phyloP scores from a whole-genome alignment of 1,284 basidiomycete species.

The Cerrena zonata region DNA sequence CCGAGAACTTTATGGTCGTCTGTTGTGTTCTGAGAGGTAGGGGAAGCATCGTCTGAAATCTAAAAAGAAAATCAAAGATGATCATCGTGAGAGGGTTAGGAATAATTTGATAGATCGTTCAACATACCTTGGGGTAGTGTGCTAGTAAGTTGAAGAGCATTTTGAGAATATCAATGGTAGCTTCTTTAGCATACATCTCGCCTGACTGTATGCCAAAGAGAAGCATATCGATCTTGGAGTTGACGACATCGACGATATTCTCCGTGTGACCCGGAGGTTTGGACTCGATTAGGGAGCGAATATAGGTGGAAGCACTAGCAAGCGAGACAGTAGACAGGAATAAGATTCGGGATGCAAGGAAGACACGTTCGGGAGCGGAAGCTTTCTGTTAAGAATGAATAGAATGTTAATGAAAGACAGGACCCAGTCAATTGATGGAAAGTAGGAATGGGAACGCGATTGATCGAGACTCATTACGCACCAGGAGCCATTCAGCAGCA shows the following conservation, averaged over 20 bases:
- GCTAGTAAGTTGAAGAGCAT: constrained; percentile 70
- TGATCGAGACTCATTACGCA: constrained; percentile 36
- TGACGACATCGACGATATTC: constrained; percentile 56
- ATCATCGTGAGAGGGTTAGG: background rate
- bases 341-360: constrained; percentile 69
- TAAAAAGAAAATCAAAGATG: constrained; percentile 33
- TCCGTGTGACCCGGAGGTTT: constrained; percentile 43
- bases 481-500: constrained; percentile 57
- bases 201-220: constrained; percentile 41
- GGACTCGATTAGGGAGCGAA: constrained; percentile 55
- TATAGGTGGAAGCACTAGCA: constrained; percentile 37
- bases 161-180: constrained; percentile 72
- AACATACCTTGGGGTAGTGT: constrained; percentile 57
- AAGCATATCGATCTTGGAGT: constrained; percentile 50
- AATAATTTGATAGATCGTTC: too few species aligned
- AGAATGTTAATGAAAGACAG: background rate
- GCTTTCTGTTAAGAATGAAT: constrained; percentile 45
- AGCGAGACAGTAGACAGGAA: constrained; percentile 63
- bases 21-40: background rate
- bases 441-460: too few species aligned
- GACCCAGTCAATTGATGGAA: background rate
- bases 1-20: constrained; percentile 39
- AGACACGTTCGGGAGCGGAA: constrained; percentile 54
- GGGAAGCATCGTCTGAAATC: constrained; percentile 31
- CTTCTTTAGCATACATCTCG: constrained; percentile 56